These are phyloP conservation scores for Polytrichum commune DNA, from an alignment of 225 moss, liverwort and hornwort genomes.

Conservation along the genomic window DNA sequence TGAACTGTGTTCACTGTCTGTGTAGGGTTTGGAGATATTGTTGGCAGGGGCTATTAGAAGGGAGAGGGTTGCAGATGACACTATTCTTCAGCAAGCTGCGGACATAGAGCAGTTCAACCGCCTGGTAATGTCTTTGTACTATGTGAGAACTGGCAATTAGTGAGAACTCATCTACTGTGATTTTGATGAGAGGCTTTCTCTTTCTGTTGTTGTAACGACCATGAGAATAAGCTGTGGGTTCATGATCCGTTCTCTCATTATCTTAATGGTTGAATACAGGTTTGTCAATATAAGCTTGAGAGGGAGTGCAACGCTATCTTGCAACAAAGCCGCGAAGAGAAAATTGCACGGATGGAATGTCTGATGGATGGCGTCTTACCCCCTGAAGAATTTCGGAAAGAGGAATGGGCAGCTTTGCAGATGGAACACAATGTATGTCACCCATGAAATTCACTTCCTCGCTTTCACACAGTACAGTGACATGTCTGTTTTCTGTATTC, in stretches of 20 bases:
- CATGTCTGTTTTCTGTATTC: too few species aligned
- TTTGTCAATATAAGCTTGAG: conserved; percentile 82
- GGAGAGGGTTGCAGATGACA: conserved; percentile 67
- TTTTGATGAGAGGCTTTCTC: too few species aligned
- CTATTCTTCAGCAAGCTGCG: conserved; percentile 54
- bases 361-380: conserved; percentile 67
- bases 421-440: conserved; percentile 57
- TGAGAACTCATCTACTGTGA: too few species aligned
- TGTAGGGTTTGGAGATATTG: conserved; percentile 51
- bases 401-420: conserved; percentile 64
- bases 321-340: conserved; percentile 74
- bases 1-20: not conserved
- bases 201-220: too few species aligned
- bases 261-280: conserved; percentile 24
- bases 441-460: too few species aligned
- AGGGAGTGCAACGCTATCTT: conserved; percentile 73
- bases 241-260: too few species aligned
- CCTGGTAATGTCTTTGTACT: conserved; percentile 38
- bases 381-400: conserved; percentile 45
- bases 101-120: conserved; percentile 83
- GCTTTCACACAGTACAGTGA: too few species aligned
- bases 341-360: conserved; percentile 67
- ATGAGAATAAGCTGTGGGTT: too few species aligned
- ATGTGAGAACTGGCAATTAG: too few species aligned
- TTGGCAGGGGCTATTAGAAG: conserved; percentile 71